Base-by-base conservation (phyloP, 495 filamentous ascomycete genomes). In the Pseudotulostoma volvatum region DNA sequence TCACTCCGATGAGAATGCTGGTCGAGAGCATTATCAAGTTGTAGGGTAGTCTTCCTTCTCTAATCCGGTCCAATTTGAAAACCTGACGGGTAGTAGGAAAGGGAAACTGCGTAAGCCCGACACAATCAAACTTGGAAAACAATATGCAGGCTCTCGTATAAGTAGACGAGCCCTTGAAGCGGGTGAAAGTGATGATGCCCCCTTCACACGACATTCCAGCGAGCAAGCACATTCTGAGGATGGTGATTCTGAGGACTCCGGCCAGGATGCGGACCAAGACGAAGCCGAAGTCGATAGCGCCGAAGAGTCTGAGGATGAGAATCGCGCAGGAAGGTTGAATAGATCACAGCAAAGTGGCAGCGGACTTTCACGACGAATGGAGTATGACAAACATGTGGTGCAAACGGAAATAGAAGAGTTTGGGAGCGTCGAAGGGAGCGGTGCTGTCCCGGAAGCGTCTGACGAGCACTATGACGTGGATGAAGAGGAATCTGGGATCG, bases 11-110 rank as follows among this genome's bases (percentile, higher is more conserved):
- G 67, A 68, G 9, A 59, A 57, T 56, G 50, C 68, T 44, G 55
- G 75, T 14, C 75, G 84, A 11, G 88, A 90, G 44, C 88, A 97
- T 49, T 97, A 97, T 53, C 68, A 77, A 17, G 57, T 71, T 40
- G 81, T 94, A 49, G 78, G 80, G 80, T 87, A 68, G 31, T 60
- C 54, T 15, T 2, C 14, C 32, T 18, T 33, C 16, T 44, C 28
- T n/a, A n/a, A n/a, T n/a, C n/a, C n/a, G n/a, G n/a, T n/a, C n/a
- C n/a, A n/a, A n/a, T n/a, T n/a, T n/a, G n/a, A n/a, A 16, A 39
- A 36, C 28, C 3, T 20, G 4, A 36, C 36, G 18, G 21, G 30
- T 36, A 36, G 19, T 47, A 86, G 83, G 13, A 88, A 88, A 66
- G 87, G 77, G 57, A 86, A 81, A 52, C 70, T 95, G 33, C 76